Base-by-base conservation (phyloP, 2,329 filamentous ascomycete species). In the Annulohypoxylon truncatum region DNA sequence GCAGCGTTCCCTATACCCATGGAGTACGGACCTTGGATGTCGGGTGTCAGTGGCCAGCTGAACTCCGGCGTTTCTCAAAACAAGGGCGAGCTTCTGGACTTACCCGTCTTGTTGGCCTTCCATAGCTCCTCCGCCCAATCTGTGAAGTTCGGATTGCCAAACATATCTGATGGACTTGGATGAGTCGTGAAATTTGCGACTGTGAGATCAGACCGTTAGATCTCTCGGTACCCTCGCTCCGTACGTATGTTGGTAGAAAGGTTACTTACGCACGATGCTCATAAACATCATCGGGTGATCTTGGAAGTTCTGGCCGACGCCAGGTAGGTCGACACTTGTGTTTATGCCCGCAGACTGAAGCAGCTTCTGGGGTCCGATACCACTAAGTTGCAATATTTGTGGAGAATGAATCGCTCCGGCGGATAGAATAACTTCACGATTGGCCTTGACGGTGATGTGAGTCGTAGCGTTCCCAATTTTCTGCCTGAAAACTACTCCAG, bases 241-340 rank as follows among this genome's bases (percentile, higher is more conserved):
- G 10, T 29, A 35, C 2, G 2, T 15, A 3, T 12, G 46, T 6
- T 6, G 26, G 12, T 4, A 35, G 20, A 9, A 50, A 31, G 35
- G 4, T 2, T 24, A 70, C 74, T 71, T 66, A 77, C 75, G 65
- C 7, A 57, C 47, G 50, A 77, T 70, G 20, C 60, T 68, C 31
- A 73, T 71, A 15, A 73, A 68, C 5, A 77, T 65, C 69, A 74
- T 79, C 9, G 76, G 73, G 55, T 85, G 82, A 66, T 85, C 83
- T 64, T 84, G 82, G 61, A 84, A 81, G 64, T 84, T 82, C 53
- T 82, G 77, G 3, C 83, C 83, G 2, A 86, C 83, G 2, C 81
- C 80, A 3, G 81, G 79, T 13, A 84, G 76, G 50, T 83, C 78
- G 33, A 83, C 76, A 4, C 80, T 61, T 1, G 76, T 74, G 6